A percentile compares a stretch with the other conserved stretches of the same genome.
phyloP scores from a whole-genome alignment of 257 asterid genomes.

The Anisodus tanguticus region DNA sequence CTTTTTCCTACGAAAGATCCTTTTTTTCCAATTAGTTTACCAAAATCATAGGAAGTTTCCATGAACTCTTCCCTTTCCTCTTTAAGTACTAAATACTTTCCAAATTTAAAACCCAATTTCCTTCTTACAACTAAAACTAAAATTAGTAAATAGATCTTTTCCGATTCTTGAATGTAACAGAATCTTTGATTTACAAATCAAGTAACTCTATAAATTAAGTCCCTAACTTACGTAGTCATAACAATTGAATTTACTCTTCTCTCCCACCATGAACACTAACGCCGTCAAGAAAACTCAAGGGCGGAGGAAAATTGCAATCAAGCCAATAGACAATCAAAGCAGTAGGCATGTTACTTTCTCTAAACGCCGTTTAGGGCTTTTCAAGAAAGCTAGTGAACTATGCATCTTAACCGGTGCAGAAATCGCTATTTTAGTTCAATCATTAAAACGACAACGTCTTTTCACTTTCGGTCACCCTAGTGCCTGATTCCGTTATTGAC shows the following conservation, averaged over 20 bases:
- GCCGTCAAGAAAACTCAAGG: constrained; percentile 41
- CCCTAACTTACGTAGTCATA: background rate
- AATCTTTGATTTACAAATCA: background rate
- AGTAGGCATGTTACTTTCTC: constrained; percentile 42
- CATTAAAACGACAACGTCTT: constrained; percentile 37
- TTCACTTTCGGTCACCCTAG: constrained; percentile 35
- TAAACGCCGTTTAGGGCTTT: constrained; percentile 45
- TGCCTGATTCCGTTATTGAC: no score
- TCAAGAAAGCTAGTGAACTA: constrained; percentile 49
- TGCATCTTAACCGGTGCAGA: constrained; percentile 40
- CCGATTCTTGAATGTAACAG: background rate
- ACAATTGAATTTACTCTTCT: background rate
- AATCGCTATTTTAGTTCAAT: constrained; percentile 42
- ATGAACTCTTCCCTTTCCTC: no score
- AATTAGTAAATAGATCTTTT: background rate
- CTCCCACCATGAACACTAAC: background rate
- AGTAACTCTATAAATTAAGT: background rate
- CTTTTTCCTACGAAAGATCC: background rate
- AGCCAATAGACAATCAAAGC: constrained; percentile 39
- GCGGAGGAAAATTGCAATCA: constrained; percentile 42
- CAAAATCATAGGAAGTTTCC: background rate
- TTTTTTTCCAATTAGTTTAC: background rate
- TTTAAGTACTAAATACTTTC: background rate
- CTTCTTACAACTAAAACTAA: background rate
- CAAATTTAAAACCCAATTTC: background rate